Evolutionary conservation across 305 asterid genomes (phyloP), one percentile per base, ranked within the genome.

Genomic region (Caryopteris hybrid): DNA sequence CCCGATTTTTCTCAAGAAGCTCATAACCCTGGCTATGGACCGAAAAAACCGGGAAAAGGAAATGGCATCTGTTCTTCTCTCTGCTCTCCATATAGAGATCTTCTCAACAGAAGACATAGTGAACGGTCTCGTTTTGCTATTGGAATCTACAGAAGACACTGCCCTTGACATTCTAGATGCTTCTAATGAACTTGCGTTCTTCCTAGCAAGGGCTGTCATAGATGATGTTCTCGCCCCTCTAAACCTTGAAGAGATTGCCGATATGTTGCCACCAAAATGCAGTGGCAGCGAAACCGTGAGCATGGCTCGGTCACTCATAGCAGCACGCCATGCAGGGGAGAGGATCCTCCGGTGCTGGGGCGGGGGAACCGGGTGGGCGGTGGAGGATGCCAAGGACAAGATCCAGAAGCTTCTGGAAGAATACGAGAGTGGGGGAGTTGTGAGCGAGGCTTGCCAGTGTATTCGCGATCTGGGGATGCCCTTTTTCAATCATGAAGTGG

Each of bases 291-390:
- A 94, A 74, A 91, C 99, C 0, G 83, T 85, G 8, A 73, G 64
- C 18, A 53, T 86, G 91, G 96, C 99, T 7, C 87, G 88, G 31
- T 75, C 97, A 4, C 91, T 93, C 12, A 41, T 86, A 68, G 95
- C 85, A 5, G 99, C 99, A 11, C 93, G 99, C 17, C 99, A 94
- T 45, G 99, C 93, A n/a, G 99, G 99, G 29, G 99, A 94, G 87
- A 85, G 99, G 85, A 84, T 93, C 67, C 88, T 91, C 72, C 78
- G 99, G 76, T 94, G 99, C 82, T 94, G 99, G 99, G 99, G 97
- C 3, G 99, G 99, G 1, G 97, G 99, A 38, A 89, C 96, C 0
- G 97, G 97, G 10, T 94, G 99, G 97, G 96, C 97, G 0, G 99
- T 94, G 73, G 99, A 94, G 83, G 99, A 94, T 27, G 97, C 97